Evolutionary conservation across 805 yeast species (phyloP).

Genomic region (Candida koratica): DNA sequence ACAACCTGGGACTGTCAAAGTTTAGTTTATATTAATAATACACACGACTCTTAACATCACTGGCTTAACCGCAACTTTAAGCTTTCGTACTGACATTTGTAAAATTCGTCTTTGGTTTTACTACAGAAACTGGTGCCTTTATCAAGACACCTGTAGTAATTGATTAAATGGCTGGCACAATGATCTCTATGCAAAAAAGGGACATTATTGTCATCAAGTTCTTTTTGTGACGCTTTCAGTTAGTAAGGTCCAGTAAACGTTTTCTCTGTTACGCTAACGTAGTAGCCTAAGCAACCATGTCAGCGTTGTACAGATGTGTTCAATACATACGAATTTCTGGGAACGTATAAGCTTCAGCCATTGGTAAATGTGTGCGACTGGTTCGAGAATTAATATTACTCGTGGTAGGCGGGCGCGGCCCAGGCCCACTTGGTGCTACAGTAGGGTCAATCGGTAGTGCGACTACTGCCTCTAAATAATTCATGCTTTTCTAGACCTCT

Average conservation of each 20-base stretch:
- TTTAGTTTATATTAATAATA: too few species aligned
- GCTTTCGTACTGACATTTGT: constrained; percentile 41
- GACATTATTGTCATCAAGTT: constrained; percentile 38
- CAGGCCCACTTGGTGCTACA: too few species aligned
- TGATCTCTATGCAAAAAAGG: constrained; percentile 43
- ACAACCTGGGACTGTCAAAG: too few species aligned
- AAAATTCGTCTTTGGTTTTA: constrained; percentile 39
- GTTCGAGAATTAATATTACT: too few species aligned
- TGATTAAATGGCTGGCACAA: constrained; percentile 41
- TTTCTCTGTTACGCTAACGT: too few species aligned
- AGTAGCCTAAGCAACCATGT: too few species aligned
- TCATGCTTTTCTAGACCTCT: too few species aligned
- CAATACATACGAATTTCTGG: constrained; percentile 12
- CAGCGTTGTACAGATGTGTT: background rate
- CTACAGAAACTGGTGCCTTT: constrained; percentile 41
- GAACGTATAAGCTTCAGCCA: constrained; percentile 11
- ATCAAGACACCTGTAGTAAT: constrained; percentile 41
- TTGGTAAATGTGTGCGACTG: constrained; percentile 5
- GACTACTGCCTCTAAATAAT: too few species aligned
- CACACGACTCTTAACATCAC: background rate
- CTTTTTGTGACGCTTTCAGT: constrained; percentile 25
- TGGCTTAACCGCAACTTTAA: constrained; percentile 37
- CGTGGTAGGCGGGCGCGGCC: too few species aligned
- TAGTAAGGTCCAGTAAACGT: too few species aligned
- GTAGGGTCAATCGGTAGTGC: too few species aligned